A percentile compares a stretch with the other conserved stretches of the same genome.
These are phyloP conservation scores for Dimocarpus longan DNA, from an alignment of 345 rosid genomes.

Conservation along the genomic window DNA sequence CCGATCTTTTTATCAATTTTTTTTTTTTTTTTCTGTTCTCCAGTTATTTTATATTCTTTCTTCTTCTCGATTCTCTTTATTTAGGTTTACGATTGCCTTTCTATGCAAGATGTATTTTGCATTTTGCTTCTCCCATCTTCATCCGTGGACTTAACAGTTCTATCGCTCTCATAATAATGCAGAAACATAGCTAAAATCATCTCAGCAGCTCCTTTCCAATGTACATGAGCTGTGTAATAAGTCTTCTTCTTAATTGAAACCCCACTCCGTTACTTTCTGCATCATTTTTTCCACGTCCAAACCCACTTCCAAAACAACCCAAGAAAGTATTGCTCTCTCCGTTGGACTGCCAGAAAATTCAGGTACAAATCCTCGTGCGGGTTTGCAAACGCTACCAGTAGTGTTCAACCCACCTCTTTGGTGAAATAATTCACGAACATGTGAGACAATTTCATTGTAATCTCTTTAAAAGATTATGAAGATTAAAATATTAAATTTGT, in stretches of 20 bases:
- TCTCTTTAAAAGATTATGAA: too few relatives aligned
- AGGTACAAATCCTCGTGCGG: conserved; percentile 34
- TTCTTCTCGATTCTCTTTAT: too few relatives aligned
- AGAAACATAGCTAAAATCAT: conserved; percentile 62
- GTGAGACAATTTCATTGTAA: conserved; percentile 27
- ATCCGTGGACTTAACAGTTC: conserved; percentile 33
- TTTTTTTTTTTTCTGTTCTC: too few relatives aligned
- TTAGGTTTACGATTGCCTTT: too few relatives aligned
- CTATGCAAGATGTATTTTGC: conserved; percentile 5
- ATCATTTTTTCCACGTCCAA: conserved; percentile 54
- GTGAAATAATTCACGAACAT: conserved; percentile 39
- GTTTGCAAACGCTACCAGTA: conserved; percentile 43
- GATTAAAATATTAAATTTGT: too few relatives aligned
- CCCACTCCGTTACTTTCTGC: conserved; percentile 58
- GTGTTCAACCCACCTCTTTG: conserved; percentile 62
- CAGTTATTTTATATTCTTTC: too few relatives aligned
- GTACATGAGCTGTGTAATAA: conserved; percentile 48
- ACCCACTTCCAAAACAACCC: conserved; percentile 49
- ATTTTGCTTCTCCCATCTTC: conserved; percentile 35
- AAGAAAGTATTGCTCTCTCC: conserved; percentile 70
- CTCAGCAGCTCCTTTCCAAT: conserved; percentile 80
- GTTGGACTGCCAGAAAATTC: conserved; percentile 76
- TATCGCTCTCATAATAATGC: conserved; percentile 38
- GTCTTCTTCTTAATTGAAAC: conserved; percentile 37
- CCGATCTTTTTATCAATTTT: too few relatives aligned